Evolutionary conservation across 441 rosid genomes (phyloP), one percentile per base, ranked within the genome.

Genomic region (Erodium chrysanthum): DNA sequence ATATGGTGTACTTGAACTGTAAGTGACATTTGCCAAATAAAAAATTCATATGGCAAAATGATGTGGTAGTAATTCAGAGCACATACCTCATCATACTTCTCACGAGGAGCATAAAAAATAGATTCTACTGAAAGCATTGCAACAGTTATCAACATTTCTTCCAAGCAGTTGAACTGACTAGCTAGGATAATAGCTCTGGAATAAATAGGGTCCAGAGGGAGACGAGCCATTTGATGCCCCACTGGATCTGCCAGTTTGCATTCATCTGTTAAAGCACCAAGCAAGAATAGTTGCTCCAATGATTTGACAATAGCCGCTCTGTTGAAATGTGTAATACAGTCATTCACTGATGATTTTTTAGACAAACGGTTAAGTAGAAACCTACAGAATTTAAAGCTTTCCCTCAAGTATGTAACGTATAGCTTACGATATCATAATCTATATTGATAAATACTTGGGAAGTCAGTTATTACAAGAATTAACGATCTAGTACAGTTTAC

Each of bases 91-190:
- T 89, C 92, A 50, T 74, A 68, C 83, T 84, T 91, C 68, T 89
- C 96, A 64, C 89, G 90, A 21, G 96, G 93, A 37, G 75, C 78
- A 66, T 89, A 93, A 77, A 88, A 93, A 66, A 91, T 84, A 27
- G 96, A 93, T 66, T 93, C 96, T 66, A 81, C 97, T 0, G 93
- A 86, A 31, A 93, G 98, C 93, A 91, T 81, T 64, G 98, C 86
- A 68, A 91, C 97, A 67, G 88, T 77, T 69, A 93, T 91, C 79
- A 93, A 76, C 96, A 89, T 89, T 83, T 91, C 98, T 77, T 89
- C 96, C 70, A 93, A 81, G 79, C 97, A 93, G 63, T 91, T 91
- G 79, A 84, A 86, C 69, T 88, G 84, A 77, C 84, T 85, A 56
- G 96, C 98, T 69, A 82, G 76, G 71, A 93, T 80, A 37, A 93